Percentiles rank a stretch among this genome's conserved stretches.
phyloP scores from a whole-genome alignment of 2,329 filamentous ascomycete genomes.

The Fonsecaea nubica region DNA sequence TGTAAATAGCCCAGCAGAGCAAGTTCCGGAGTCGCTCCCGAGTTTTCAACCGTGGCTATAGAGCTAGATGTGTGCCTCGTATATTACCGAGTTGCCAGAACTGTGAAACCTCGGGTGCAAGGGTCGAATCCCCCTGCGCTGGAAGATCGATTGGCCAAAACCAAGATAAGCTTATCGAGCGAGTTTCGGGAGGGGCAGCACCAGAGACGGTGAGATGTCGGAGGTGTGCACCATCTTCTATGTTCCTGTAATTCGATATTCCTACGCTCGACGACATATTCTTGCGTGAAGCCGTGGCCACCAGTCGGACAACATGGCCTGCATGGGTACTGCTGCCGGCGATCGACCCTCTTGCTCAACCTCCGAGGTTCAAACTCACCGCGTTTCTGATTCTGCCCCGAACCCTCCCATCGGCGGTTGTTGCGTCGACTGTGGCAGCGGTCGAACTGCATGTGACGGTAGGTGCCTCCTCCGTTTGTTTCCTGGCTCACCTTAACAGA shows the following conservation, averaged over 20 bases:
- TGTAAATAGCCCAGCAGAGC: background rate
- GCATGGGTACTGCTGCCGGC: background rate
- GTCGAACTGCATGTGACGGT: background rate
- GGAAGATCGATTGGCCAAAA: background rate
- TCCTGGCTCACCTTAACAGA: background rate
- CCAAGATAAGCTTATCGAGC: background rate
- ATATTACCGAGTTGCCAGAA: no score
- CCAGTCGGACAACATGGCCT: background rate
- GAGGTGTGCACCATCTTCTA: background rate
- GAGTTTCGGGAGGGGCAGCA: no score
- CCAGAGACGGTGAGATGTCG: no score
- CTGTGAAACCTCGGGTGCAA: no score
- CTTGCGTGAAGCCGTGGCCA: background rate
- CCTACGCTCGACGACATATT: background rate
- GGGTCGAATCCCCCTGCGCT: no score
- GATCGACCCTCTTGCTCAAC: background rate
- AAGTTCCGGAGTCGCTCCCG: background rate
- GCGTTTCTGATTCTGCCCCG: background rate
- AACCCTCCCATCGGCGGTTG: background rate
- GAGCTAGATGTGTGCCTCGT: no score
- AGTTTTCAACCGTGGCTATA: no score
- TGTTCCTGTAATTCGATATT: background rate
- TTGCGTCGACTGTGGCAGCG: background rate
- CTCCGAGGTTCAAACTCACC: background rate
- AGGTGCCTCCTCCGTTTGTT: background rate